These are phyloP conservation scores for Luffa aegyptiaca DNA, from an alignment of 306 rosid species.

Conservation along the genomic window DNA sequence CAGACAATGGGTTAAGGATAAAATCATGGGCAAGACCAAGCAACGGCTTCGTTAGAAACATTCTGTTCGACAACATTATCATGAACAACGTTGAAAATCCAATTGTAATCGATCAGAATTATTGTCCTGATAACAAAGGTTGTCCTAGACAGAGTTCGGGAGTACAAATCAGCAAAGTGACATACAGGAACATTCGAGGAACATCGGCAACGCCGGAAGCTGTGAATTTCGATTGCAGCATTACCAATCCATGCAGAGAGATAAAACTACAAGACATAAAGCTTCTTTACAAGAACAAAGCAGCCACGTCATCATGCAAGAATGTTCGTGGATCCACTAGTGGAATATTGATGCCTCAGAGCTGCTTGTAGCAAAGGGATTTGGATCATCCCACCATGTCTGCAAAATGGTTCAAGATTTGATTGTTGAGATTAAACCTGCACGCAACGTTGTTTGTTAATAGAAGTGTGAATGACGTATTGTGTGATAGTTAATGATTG, in stretches of 20 bases:
- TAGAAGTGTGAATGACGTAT: too few relatives aligned
- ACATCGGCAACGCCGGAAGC: not conserved
- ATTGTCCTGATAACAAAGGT: conserved; percentile 42
- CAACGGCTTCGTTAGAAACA: conserved; percentile 26
- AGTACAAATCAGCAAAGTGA: not conserved
- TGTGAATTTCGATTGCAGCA: not conserved
- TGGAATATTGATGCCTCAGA: conserved; percentile 26
- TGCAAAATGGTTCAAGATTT: too few relatives aligned
- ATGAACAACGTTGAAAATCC: conserved; percentile 19
- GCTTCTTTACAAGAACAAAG: conserved; percentile 22
- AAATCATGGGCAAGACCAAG: conserved; percentile 75
- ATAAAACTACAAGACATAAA: conserved; percentile 41
- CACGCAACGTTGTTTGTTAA: too few relatives aligned
- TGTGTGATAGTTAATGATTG: too few relatives aligned
- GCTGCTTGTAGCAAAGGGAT: not conserved
- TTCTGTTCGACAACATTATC: conserved; percentile 35
- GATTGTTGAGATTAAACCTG: too few relatives aligned
- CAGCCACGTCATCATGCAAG: conserved; percentile 32
- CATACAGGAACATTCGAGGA: not conserved
- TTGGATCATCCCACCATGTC: not conserved
- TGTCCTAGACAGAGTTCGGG: conserved; percentile 28
- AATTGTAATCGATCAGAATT: conserved; percentile 57
- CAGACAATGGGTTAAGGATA: conserved; percentile 61
- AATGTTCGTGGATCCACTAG: conserved; percentile 29
- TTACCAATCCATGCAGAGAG: conserved; percentile 19